Percentiles rank a stretch among this genome's conserved stretches.
Conservation (phyloP, 1,139 yeast genomes). For the Starmera stellimalicola region DNA sequence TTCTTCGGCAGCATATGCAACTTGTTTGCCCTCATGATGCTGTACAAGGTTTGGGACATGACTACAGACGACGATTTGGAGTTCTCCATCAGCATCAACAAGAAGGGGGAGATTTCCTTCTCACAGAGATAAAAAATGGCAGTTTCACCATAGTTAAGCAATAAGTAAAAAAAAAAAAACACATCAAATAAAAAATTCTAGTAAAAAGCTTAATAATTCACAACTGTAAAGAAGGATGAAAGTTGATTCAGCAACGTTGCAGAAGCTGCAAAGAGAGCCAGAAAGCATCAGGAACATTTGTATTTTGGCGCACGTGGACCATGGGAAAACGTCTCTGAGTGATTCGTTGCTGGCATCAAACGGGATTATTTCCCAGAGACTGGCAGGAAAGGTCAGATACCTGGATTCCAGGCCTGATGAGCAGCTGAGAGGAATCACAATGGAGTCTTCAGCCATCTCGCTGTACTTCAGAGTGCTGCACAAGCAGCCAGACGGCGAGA, state of each 20-base stretch:
- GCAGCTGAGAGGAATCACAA: constrained; percentile 91
- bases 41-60: constrained; percentile 94
- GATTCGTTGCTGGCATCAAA: constrained; percentile 91
- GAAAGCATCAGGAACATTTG: constrained; percentile 78
- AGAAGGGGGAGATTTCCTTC: constrained; percentile 23
- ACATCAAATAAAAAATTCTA: too few species aligned
- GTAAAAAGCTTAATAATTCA: too few species aligned
- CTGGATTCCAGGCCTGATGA: constrained; percentile 94
- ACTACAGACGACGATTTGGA: constrained; percentile 94
- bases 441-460: constrained; percentile 94
- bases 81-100: constrained; percentile 53
- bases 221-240: too few species aligned
- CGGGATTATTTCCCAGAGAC: constrained; percentile 88
- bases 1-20: constrained; percentile 79
- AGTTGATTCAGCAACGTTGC: constrained; percentile 52
- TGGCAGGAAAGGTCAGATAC: constrained; percentile 93
- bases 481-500: constrained; percentile 31
- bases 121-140: not conserved
- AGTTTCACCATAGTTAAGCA: too few species aligned
- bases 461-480: constrained; percentile 64
- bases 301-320: constrained; percentile 96
- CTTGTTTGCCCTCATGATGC: constrained; percentile 82
- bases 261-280: constrained; percentile 61
- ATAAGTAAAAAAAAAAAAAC: too few species aligned
- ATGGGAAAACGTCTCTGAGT: constrained; percentile 92